Evolutionary conservation across 108 stramenopile species (phyloP), one percentile per base, ranked within the genome.

Genomic region (Skeletonema potamos): DNA sequence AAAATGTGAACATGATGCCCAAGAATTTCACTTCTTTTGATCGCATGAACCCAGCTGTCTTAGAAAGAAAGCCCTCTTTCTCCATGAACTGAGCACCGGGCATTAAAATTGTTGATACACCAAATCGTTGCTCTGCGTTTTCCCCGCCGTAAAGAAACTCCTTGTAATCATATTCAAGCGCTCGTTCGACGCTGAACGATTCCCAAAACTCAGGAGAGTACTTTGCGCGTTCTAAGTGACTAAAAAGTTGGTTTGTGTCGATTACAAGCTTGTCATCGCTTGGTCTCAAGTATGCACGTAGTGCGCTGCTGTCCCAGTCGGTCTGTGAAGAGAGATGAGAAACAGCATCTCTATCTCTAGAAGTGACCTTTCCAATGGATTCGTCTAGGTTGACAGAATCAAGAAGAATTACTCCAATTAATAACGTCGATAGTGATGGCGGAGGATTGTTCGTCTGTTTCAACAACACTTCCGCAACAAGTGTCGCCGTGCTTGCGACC

Each of bases 311-410:
- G 61, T 33, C 64, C 89, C 91, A 90, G 33, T 89, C 72, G 0
- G 86, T 92, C 27, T 79, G 29, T 26, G 39, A 48, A 34, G 81
- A 29, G 30, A 92, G 56, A 32, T 62, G 58, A 43, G 77, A 37
- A 3, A 95, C 73, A 9, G 90, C 91, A 13, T 43, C 71, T 58
- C 34, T 37, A 81, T 95, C 93, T 6, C 93, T 66, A 27, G 74
- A 68, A 0, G 91, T 92, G 9, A 76, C 93, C 60, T 91, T 90
- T 33, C 90, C 90, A 6, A 90, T 79, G 27, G 79, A 59, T 26
- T 85, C 74, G 55, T 73, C 81, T 72, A 95, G 75, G 67, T 92
- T 89, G 79, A 92, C 78, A 29, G 91, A 87, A 74, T 95, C 93
- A 27, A 95, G 60, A 20, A 95, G 80, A 24, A 95, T 95, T 24